These are phyloP conservation scores for Starmera stellimalicola DNA, from an alignment of 1,139 yeast species.

Conservation along the genomic window DNA sequence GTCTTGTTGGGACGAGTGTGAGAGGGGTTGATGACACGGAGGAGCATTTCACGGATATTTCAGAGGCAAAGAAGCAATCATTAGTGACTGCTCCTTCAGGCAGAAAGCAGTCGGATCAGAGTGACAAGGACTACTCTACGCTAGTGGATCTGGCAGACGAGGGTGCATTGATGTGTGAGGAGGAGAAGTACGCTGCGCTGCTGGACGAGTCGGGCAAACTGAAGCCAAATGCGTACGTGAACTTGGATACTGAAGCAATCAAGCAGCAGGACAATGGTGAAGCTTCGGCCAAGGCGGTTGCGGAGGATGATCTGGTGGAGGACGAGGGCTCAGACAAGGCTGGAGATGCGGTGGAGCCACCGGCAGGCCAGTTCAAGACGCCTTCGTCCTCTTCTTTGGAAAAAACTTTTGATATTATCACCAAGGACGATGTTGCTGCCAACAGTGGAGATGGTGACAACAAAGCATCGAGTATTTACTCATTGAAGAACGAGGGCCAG, in stretches of 20 bases:
- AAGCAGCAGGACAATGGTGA: constrained; percentile 5
- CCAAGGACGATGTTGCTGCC: background rate
- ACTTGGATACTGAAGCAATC: constrained; percentile 7
- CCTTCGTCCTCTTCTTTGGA: background rate
- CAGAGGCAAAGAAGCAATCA: constrained; percentile 6
- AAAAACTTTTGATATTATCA: background rate
- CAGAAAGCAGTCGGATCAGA: constrained; percentile 5
- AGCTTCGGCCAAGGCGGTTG: background rate
- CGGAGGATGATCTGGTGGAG: constrained; percentile 4
- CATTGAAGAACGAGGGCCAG: constrained; percentile 2
- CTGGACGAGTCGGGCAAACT: constrained; percentile 45
- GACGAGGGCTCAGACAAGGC: constrained; percentile 8
- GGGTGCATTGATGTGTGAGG: constrained; percentile 51
- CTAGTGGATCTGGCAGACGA: constrained; percentile 49
- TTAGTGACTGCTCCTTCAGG: constrained; percentile 1
- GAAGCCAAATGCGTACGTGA: constrained; percentile 19
- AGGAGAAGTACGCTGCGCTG: constrained; percentile 41
- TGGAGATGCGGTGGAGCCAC: constrained; percentile 1
- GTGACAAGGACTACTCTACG: constrained; percentile 26
- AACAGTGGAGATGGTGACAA: background rate
- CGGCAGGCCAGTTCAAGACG: background rate
- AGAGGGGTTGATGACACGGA: constrained; percentile 13
- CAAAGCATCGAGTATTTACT: constrained; percentile 3
- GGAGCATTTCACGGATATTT: no score
- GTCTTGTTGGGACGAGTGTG: constrained; percentile 16